Percentiles rank a stretch among this genome's conserved stretches.
phyloP scores from a whole-genome alignment of 1,139 yeast genomes.

The Candida neerlandica region DNA sequence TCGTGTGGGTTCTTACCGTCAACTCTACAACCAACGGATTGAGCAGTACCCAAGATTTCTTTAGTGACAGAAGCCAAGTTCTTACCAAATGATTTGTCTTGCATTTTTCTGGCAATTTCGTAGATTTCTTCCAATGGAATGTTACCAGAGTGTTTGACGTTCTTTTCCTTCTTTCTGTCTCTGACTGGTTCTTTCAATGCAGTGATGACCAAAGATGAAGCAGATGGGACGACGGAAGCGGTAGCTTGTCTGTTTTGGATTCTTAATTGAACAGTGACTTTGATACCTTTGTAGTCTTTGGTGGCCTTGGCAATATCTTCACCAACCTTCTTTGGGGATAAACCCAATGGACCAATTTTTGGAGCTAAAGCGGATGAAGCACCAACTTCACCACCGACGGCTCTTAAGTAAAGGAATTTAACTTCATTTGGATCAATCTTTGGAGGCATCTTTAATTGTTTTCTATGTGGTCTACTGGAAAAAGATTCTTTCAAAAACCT shows the following conservation, averaged over 20 bases:
- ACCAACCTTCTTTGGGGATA: slow-evolving; percentile 99
- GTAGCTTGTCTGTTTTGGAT: slow-evolving; percentile 99
- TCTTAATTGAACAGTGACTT: slow-evolving; percentile 97
- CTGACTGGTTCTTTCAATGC: slow-evolving; percentile 99
- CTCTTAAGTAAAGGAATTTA: slow-evolving; percentile 98
- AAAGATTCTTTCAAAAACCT: slow-evolving; percentile 6
- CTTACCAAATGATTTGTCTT: slow-evolving; percentile 97
- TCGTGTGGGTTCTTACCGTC: slow-evolving; percentile 99
- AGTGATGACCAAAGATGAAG: slow-evolving; percentile 97
- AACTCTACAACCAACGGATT: slow-evolving; percentile 98
- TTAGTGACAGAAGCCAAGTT: slow-evolving; percentile 94
- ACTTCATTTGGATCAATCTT: slow-evolving; percentile 99
- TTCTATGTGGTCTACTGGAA: slow-evolving; percentile 13
- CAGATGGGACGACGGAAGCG: slow-evolving; percentile 99
- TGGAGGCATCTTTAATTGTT: slow-evolving; percentile 71
- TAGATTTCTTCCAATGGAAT: slow-evolving; percentile 94
- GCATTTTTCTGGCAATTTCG: slow-evolving; percentile 98
- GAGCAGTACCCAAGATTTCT: slow-evolving; percentile 99
- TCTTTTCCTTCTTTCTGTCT: slow-evolving; percentile 99
- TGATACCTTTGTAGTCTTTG: slow-evolving; percentile 97
- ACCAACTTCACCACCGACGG: slow-evolving; percentile 99
- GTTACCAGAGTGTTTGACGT: slow-evolving; percentile 99
- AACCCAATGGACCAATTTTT: slow-evolving; percentile 99
- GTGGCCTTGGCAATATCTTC: slow-evolving; percentile 99
- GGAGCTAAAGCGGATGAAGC: slow-evolving; percentile 99